Percentiles rank a stretch among this genome's conserved stretches.
phyloP scores from a whole-genome alignment of 1,284 basidiomycete species.

The Moesziomyces antarcticus region DNA sequence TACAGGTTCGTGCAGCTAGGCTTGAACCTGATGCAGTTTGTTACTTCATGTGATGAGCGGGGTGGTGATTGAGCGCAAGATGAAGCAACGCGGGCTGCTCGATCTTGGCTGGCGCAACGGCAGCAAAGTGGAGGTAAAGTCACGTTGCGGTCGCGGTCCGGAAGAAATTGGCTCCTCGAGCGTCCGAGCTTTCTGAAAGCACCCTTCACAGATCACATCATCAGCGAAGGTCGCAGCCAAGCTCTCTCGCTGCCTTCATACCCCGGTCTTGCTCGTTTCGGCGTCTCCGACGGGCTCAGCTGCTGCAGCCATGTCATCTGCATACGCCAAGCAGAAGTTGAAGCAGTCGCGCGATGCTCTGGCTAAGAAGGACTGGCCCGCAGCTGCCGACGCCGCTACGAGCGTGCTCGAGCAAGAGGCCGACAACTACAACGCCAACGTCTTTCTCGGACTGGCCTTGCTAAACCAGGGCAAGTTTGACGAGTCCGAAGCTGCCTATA shows the following conservation, averaged over 20 bases:
- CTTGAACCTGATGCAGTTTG: no score
- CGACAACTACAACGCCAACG: constrained; percentile 66
- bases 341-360: constrained; percentile 59
- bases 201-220: no score
- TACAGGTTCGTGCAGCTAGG: no score
- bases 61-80: neutral
- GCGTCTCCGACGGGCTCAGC: neutral
- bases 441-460: constrained; percentile 58
- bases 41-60: no score
- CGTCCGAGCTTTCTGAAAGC: neutral
- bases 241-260: neutral
- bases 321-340: constrained; percentile 57
- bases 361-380: constrained; percentile 51
- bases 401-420: constrained; percentile 56
- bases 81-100: neutral
- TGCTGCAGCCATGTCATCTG: constrained; percentile 33
- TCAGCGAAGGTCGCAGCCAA: no score
- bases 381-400: constrained; percentile 41
- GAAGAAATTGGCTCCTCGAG: neutral
- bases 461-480: constrained; percentile 49
- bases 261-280: neutral
- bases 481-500: constrained; percentile 62
- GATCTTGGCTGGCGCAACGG: neutral
- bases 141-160: neutral
- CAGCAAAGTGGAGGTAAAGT: neutral